Conservation (phyloP, 192 early-diverging fungal genomes). For the Pilobolus umbonatus region DNA sequence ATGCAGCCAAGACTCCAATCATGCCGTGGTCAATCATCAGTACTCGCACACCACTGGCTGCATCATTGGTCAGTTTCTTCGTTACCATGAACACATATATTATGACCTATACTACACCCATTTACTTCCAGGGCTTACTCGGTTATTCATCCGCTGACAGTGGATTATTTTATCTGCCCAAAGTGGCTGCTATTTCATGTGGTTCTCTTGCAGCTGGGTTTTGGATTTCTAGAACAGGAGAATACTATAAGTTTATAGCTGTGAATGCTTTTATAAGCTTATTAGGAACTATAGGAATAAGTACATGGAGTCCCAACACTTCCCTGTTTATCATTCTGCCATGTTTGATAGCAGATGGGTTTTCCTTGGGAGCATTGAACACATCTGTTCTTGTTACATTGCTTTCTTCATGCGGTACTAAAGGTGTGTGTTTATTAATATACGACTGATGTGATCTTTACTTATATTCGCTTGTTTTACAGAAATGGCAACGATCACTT, state of each 20-base stretch:
- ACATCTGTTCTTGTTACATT: constrained; percentile 48
- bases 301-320: constrained; percentile 51
- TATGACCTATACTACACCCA: constrained; percentile 32
- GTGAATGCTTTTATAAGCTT: constrained; percentile 46
- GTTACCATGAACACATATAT: constrained; percentile 31
- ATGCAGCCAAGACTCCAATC: constrained; percentile 57
- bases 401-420: constrained; percentile 43
- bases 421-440: constrained; percentile 37
- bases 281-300: constrained; percentile 47
- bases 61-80: constrained; percentile 44
- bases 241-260: constrained; percentile 31
- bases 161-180: constrained; percentile 31
- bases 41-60: constrained; percentile 37
- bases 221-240: constrained; percentile 34
- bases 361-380: constrained; percentile 49
- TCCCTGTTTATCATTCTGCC: constrained; percentile 42
- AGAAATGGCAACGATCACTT: constrained; percentile 51
- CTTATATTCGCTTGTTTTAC: constrained; percentile 40
- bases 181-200: constrained; percentile 18
- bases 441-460: constrained; percentile 33
- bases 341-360: constrained; percentile 46
- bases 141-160: constrained; percentile 25
- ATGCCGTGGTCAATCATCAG: constrained; percentile 57
- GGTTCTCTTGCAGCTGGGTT: constrained; percentile 28
- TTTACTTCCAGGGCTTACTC: constrained; percentile 35